These are phyloP conservation scores for Trichoderma sp. DNA, from an alignment of 2,329 filamentous ascomycete species.

Conservation along the genomic window DNA sequence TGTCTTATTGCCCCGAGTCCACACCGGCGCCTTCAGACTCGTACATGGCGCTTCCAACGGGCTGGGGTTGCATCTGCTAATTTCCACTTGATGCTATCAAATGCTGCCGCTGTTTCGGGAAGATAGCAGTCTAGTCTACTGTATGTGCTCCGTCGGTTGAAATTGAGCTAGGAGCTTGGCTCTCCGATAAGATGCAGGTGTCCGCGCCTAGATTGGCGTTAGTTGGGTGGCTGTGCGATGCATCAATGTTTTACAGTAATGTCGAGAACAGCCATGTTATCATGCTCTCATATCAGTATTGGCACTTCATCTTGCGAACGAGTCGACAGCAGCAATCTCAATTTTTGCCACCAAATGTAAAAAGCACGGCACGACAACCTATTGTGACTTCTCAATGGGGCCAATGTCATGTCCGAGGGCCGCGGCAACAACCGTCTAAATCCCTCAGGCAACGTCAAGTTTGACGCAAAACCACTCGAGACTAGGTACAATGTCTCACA, in stretches of 20 bases:
- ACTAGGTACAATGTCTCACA: not conserved
- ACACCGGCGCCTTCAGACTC: not conserved
- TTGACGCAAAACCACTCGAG: not conserved
- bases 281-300: not conserved
- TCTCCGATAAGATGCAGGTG: conserved; percentile 18
- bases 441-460: not conserved
- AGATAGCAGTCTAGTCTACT: not conserved
- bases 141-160: not conserved
- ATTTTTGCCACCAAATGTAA: not conserved
- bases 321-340: not conserved
- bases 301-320: not conserved
- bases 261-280: not conserved
- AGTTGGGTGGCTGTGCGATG: not conserved
- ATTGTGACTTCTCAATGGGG: not conserved
- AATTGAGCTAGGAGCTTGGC: conserved; percentile 7
- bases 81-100: conserved; percentile 3
- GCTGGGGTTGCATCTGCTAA: conserved; percentile 19
- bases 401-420: not conserved
- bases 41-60: not conserved
- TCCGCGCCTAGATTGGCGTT: not conserved
- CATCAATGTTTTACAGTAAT: not conserved
- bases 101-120: not conserved
- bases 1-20: not conserved
- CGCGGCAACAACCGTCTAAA: not conserved
- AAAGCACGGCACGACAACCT: not conserved